Evolutionary conservation across 1,284 basidiomycete species (phyloP), one percentile per base, ranked within the genome.

Genomic region (Trametes versicolor): DNA sequence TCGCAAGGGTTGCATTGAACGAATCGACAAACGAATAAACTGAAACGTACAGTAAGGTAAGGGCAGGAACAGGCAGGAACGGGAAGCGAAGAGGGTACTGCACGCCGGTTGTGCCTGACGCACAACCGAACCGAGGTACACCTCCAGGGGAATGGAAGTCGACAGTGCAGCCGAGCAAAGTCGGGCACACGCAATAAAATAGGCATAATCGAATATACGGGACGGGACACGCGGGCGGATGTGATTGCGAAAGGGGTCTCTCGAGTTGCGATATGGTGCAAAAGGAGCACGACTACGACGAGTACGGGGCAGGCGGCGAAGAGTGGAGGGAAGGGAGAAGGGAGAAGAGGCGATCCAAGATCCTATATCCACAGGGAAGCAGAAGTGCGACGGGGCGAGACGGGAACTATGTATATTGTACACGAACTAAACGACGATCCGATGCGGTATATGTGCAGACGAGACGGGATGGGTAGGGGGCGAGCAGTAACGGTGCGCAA

Each of bases 321-420:
- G 15, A 27, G 41, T 17, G 54, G 8, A 17, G 41, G 37, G 19
- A 21, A 9, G 23, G 13, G 36, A 29, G 34, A 48, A 32, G 39
- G 19, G 45, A 21, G 27, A 45, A 25, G 39, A 27, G 12, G 32
- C n/a, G 27, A 53, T 37, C 23, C 43, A 15, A 15, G 2, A 56
- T 54, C 50, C 60, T 55, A 62, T 55, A 62, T 62, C 36, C 37
- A 43, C 57, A 59, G 43, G 36, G 57, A 60, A 58, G 47, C 45
- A 59, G 51, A 58, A 45, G 21, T 19, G 36, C 41, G 56, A 43
- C 25, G 53, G 23, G 39, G 34, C 48, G 49, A 32, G 29, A n/a
- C 32, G 7, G 34, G 56, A 13, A 27, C 48, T 32, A 21, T n/a
- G 21, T 58, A 50, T 49, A 56, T 43, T 32, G 54, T 45, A 45